A percentile compares a stretch with the other conserved stretches of the same genome.
These are phyloP conservation scores for Saccharomyces paradoxus DNA, from an alignment of 805 yeast genomes.

Conservation along the genomic window DNA sequence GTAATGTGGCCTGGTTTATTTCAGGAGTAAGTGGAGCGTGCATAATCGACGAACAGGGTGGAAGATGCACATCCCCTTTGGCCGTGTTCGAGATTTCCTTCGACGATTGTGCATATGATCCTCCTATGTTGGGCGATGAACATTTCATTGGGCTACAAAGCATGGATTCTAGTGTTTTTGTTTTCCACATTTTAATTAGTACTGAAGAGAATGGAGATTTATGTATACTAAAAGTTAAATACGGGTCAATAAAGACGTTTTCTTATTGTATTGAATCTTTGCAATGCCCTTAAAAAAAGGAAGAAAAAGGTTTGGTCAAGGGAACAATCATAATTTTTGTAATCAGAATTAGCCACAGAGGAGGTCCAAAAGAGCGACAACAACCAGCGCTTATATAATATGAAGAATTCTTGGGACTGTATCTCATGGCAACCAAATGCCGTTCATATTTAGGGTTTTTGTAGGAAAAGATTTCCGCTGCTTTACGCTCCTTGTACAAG, in stretches of 20 bases:
- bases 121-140: not conserved
- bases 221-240: not conserved
- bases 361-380: not conserved
- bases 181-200: not conserved
- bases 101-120: not conserved
- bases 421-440: not conserved
- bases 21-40: not conserved
- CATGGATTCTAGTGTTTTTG: not conserved
- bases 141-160: not conserved
- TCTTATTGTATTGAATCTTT: not conserved
- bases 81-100: not conserved
- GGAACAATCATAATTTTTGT: not conserved
- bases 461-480: not conserved
- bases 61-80: not conserved
- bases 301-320: not conserved
- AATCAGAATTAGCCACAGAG: not conserved
- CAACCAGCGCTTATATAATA: not conserved
- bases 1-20: not conserved
- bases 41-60: not conserved
- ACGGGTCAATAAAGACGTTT: not conserved
- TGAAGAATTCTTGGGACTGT: not conserved
- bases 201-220: not conserved
- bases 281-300: not conserved
- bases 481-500: not conserved
- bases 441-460: not conserved